Conservation (phyloP, 1,284 basidiomycete species). For the Rhodotorula sp. region DNA sequence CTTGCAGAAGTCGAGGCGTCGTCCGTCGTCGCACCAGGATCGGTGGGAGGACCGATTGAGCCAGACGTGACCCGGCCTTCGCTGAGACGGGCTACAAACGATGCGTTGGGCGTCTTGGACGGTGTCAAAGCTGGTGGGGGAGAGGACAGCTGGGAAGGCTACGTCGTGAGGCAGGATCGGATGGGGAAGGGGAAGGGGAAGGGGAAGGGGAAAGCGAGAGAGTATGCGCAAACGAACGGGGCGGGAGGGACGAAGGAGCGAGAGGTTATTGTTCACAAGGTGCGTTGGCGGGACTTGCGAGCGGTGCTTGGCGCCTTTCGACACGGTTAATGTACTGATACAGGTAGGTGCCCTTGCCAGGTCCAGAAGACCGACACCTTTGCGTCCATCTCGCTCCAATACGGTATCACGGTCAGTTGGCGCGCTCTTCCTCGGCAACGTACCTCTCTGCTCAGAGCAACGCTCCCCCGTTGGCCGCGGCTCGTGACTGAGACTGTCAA, state of each 20-base stretch:
- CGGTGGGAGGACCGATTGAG: background rate
- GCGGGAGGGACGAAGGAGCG: constrained; percentile 41
- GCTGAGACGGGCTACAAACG: constrained; percentile 15
- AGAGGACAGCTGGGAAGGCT: background rate
- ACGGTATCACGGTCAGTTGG: constrained; percentile 69
- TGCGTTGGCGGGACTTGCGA: constrained; percentile 29
- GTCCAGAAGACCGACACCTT: constrained; percentile 71
- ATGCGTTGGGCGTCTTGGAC: constrained; percentile 1
- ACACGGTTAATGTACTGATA: background rate
- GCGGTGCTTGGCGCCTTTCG: too few relatives aligned
- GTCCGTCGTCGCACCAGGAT: background rate
- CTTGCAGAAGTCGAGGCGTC: background rate
- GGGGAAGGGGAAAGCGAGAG: constrained; percentile 7
- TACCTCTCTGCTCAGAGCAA: background rate
- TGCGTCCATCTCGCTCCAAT: constrained; percentile 78
- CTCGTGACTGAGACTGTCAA: background rate
- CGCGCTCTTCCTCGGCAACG: background rate
- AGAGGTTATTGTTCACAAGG: constrained; percentile 54
- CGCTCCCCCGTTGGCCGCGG: background rate
- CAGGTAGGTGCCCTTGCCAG: constrained; percentile 47
- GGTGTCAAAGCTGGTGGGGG: too few relatives aligned
- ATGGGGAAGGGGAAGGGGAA: background rate
- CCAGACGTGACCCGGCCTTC: constrained; percentile 32
- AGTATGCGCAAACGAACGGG: background rate
- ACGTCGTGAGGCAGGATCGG: too few relatives aligned